A percentile compares a stretch with the other conserved stretches of the same genome.
Conservation (phyloP, 2,329 filamentous ascomycete genomes). For the Rhynchosporium secalis region DNA sequence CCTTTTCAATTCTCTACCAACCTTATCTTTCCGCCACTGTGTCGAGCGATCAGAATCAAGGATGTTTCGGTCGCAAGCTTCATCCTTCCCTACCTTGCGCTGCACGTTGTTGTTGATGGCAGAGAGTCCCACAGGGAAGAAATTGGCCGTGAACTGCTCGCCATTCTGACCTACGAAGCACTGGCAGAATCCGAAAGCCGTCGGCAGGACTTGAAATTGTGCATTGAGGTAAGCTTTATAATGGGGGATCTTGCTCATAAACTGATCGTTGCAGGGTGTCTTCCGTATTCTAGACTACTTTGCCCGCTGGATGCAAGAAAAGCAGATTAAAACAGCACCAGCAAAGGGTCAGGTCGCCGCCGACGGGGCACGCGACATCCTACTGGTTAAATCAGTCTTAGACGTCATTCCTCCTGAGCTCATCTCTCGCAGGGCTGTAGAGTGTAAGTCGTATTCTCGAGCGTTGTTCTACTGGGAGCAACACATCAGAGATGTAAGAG, state of each 20-base stretch:
- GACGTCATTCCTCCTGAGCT: conserved; percentile 67
- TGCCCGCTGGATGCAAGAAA: conserved; percentile 84
- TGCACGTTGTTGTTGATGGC: conserved; percentile 80
- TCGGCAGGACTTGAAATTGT: conserved; percentile 76
- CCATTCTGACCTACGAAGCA: conserved; percentile 63
- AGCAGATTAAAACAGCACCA: conserved; percentile 29
- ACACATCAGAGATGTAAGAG: conserved; percentile 63
- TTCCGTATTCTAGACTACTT: conserved; percentile 91
- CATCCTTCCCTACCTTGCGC: conserved; percentile 79
- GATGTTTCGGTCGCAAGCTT: conserved; percentile 86
- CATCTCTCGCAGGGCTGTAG: conserved; percentile 82
- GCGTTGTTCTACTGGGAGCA: conserved; percentile 95
- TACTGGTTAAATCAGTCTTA: conserved; percentile 71
- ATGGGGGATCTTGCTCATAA: neutral
- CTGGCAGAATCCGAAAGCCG: conserved; percentile 57
- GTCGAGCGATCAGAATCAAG: conserved; percentile 79
- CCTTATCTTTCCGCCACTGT: conserved; percentile 78
- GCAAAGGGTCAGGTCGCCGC: conserved; percentile 39
- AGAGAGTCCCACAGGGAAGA: conserved; percentile 61
- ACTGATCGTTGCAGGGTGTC: conserved; percentile 62
- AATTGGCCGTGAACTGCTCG: conserved; percentile 71
- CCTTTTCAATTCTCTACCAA: conserved; percentile 69
- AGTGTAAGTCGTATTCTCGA: conserved; percentile 89
- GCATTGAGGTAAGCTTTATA: conserved; percentile 68
- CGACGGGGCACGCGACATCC: conserved; percentile 48